Conservation (phyloP, 352 stramenopile genomes). For the Thraustochytrium sp. region DNA sequence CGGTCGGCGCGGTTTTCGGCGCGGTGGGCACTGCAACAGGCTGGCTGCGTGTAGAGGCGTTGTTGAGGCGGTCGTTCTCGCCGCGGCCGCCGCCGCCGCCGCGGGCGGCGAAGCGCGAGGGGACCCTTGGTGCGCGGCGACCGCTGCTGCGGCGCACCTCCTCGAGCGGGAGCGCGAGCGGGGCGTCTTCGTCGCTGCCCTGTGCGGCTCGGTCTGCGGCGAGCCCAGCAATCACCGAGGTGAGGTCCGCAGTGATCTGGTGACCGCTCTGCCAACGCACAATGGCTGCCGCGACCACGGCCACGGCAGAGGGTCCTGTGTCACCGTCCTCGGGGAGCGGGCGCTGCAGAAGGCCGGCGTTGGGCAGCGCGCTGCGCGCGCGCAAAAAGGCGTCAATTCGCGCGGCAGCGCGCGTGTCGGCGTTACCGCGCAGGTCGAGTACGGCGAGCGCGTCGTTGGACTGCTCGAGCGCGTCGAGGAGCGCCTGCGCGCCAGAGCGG, state of each 20-base stretch:
- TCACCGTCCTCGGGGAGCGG: neutral
- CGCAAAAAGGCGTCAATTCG: neutral
- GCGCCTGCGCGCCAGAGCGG: neutral
- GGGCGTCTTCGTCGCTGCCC: too few relatives aligned
- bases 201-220: too few relatives aligned
- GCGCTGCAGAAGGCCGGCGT: neutral
- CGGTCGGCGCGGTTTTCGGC: too few relatives aligned
- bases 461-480: slow-evolving; percentile 1
- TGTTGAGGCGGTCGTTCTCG: too few relatives aligned
- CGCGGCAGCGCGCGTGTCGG: neutral
- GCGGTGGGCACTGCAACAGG: too few relatives aligned
- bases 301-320: neutral
- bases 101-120: too few relatives aligned
- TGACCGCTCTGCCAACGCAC: neutral
- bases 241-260: neutral
- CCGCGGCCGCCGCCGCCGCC: too few relatives aligned
- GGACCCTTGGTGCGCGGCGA: too few relatives aligned
- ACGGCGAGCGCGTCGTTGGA: neutral
- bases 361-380: neutral
- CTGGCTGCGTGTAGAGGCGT: too few relatives aligned
- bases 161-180: too few relatives aligned
- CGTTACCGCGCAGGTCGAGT: neutral
- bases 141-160: too few relatives aligned
- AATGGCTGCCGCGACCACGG: neutral
- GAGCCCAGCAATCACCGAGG: neutral